Percentiles rank a stretch among this genome's conserved stretches.
Evolutionary conservation across 2,329 filamentous ascomycete species (phyloP).

Genomic region (Colletotrichum sp.): DNA sequence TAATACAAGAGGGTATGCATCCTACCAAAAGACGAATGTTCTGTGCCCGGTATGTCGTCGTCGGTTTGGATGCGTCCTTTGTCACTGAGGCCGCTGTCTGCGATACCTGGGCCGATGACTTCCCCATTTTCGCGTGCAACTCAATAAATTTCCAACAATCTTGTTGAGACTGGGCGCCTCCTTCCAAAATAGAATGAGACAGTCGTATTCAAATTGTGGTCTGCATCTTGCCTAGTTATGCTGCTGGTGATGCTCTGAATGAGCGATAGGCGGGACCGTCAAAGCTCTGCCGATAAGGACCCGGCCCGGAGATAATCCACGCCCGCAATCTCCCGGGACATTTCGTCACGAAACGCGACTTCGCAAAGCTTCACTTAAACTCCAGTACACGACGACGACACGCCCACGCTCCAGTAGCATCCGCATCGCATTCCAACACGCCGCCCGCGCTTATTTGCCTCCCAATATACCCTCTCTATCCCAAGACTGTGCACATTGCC

Average conservation of each 20-base stretch:
- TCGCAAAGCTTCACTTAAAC: constrained; percentile 2
- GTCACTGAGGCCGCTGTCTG: not conserved
- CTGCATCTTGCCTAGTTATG: not conserved
- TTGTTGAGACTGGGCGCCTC: not conserved
- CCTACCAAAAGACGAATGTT: not conserved
- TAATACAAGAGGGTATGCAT: not conserved
- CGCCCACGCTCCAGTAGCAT: not conserved
- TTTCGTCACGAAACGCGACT: constrained; percentile 16
- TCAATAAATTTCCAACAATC: not conserved
- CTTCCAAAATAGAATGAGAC: not conserved
- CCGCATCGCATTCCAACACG: not conserved
- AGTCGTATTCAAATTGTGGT: not conserved
- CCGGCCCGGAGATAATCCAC: constrained; percentile 18
- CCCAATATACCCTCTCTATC: not conserved
- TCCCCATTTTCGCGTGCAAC: not conserved
- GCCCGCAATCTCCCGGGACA: constrained; percentile 18
- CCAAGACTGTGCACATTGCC: constrained; percentile 55
- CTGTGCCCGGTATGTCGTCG: not conserved
- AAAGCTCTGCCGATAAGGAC: not conserved
- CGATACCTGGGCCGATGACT: not conserved
- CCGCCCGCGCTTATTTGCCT: not conserved
- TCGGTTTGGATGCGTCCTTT: not conserved
- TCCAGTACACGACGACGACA: constrained; percentile 2
- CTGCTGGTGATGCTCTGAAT: not conserved
- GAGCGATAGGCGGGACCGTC: not conserved